Base-by-base conservation (phyloP, 192 early-diverging fungal genomes). In the Coemansia sp. region DNA sequence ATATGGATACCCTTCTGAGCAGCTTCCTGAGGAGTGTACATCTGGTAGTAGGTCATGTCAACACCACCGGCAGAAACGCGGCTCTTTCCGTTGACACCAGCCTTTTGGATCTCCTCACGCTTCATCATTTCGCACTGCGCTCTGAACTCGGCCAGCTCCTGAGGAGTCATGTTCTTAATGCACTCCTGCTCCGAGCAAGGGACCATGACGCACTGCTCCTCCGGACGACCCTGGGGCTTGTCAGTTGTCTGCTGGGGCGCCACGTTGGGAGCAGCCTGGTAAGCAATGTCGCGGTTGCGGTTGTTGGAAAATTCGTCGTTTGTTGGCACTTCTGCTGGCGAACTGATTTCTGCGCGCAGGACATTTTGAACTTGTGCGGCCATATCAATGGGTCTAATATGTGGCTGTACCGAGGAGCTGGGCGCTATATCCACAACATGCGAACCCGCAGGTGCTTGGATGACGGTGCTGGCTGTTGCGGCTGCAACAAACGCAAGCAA, bases 111-210 rank as follows among this genome's bases (percentile, higher is more conserved):
- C 61, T 68, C 65, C 29, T 62, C 39, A 7, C 55, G 61, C 39
- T 31, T 59, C 59, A 77, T 71, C 66, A 64, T 56, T 39, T 68
- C 58, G 63, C 75, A 77, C 62, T 77, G 65, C 62, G 59, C 60
- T 65, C 54, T 77, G 50, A 77, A 77, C 1, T 58, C 49, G 10
- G 43, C 54, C 59, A 72, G 69, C 62, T 77, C 69, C 66, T 77
- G 62, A 19, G 69, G 66, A 22, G 69, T 55, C 65, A 77, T 68
- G 59, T 57, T 59, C 51, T 54, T 71, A 19, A 77, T 6, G 57
- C 75, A 77, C 41, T 77, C 75, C 45, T 64, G 47, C 59, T 72
- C 69, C 16, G 69, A 66, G 66, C 75, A 77, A 14, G 75, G 66
- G 31, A 77, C 69, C 75, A 68, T 68, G 1, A 52, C 52, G 66